phyloP scores from a whole-genome alignment of 257 asterid species.

The Penstemon barbatus region DNA sequence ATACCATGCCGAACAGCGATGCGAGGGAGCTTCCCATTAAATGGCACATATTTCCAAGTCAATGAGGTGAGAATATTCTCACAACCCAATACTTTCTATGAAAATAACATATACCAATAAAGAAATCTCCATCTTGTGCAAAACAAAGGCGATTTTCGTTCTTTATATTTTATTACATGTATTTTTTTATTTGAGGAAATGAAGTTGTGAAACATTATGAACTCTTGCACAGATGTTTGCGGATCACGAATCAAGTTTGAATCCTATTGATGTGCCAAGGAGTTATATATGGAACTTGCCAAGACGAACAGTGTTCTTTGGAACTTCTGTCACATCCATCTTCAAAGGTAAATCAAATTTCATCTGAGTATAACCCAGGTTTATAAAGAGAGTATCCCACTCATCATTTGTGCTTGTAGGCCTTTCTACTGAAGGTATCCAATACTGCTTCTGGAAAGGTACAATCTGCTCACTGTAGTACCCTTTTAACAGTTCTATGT shows the following conservation, averaged over 20 bases:
- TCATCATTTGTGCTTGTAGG: slow-evolving; percentile 48
- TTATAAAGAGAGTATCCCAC: slow-evolving; percentile 31
- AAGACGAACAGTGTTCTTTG: slow-evolving; percentile 84
- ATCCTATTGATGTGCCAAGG: slow-evolving; percentile 82
- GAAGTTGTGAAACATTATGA: slow-evolving; percentile 20
- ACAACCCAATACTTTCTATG: not conserved
- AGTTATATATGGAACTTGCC: slow-evolving; percentile 69
- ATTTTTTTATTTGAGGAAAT: not conserved
- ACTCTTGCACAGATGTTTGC: slow-evolving; percentile 67
- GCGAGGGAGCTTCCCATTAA: slow-evolving; percentile 96
- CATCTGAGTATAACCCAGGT: slow-evolving; percentile 20
- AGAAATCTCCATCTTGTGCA: too few species aligned
- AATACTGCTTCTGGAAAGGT: slow-evolving; percentile 95
- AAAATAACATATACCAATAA: too few species aligned
- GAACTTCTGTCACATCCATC: slow-evolving; percentile 81
- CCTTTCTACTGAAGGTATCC: slow-evolving; percentile 69
- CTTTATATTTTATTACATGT: too few species aligned
- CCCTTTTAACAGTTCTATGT: not conserved
- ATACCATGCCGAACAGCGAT: slow-evolving; percentile 97
- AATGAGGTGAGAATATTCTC: slow-evolving; percentile 65
- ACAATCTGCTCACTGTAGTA: slow-evolving; percentile 26
- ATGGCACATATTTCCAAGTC: slow-evolving; percentile 97
- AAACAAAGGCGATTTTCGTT: too few species aligned
- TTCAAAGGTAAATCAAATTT: slow-evolving; percentile 61
- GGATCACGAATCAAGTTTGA: slow-evolving; percentile 76